Evolutionary conservation across 495 filamentous ascomycete genomes (phyloP).

Genomic region (Aspergillus taichungensis): DNA sequence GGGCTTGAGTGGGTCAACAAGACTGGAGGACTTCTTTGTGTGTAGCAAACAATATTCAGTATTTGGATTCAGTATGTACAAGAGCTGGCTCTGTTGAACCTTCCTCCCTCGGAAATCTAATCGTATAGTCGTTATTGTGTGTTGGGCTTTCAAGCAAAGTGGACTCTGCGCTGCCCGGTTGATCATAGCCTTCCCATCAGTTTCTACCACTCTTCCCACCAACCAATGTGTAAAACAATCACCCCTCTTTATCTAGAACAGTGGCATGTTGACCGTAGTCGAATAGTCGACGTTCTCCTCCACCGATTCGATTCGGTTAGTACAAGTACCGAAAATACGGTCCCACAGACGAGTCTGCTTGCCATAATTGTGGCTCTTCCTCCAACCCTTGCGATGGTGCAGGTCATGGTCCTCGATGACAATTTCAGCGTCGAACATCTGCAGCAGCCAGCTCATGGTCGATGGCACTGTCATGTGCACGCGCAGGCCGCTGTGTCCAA

Average conservation of each 20-base stretch:
- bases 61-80: too few relatives aligned
- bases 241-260: conserved; percentile 6
- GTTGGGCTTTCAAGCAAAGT: too few relatives aligned
- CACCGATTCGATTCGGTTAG: conserved; percentile 21
- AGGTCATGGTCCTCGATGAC: conserved; percentile 33
- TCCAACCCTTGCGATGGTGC: conserved; percentile 34
- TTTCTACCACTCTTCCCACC: too few relatives aligned
- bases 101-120: too few relatives aligned
- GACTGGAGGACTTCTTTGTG: too few relatives aligned
- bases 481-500: conserved; percentile 28
- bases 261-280: conserved; percentile 22
- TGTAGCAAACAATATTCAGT: too few relatives aligned
- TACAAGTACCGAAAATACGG: conserved; percentile 28
- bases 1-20: too few relatives aligned
- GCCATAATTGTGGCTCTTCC: conserved; percentile 31
- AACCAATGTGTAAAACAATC: too few relatives aligned
- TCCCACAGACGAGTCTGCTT: conserved; percentile 37
- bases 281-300: conserved; percentile 24
- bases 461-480: conserved; percentile 23
- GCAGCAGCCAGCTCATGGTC: conserved; percentile 21
- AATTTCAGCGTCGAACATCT: conserved; percentile 22
- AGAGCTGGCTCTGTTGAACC: too few relatives aligned
- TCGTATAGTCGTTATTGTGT: too few relatives aligned
- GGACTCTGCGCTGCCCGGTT: too few relatives aligned
- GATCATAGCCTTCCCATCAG: too few relatives aligned